A percentile compares a stretch with the other conserved stretches of the same genome.
These are phyloP conservation scores for Calocybe indica DNA, from an alignment of 768 basidiomycete species.

Conservation along the genomic window DNA sequence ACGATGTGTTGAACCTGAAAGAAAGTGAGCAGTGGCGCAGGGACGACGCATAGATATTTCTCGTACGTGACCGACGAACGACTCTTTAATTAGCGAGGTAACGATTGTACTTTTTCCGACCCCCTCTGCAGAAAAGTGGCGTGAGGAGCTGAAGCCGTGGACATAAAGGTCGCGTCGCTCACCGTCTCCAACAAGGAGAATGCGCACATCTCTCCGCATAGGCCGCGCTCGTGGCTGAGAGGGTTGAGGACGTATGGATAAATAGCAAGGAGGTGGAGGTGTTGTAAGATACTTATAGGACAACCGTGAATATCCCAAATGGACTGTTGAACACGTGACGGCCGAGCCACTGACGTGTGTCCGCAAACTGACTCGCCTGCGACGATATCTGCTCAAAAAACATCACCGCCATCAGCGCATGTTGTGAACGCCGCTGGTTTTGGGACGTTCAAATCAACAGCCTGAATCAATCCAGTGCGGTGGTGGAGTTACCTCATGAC, in stretches of 20 bases:
- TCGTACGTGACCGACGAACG: slow-evolving; percentile 81
- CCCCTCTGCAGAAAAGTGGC: slow-evolving; percentile 54
- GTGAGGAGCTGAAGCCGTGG: slow-evolving; percentile 10
- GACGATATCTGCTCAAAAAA: neutral
- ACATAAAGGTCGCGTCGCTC: slow-evolving; percentile 17
- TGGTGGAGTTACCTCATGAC: too few relatives aligned
- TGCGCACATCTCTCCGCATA: slow-evolving; percentile 92
- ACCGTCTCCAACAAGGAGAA: slow-evolving; percentile 94
- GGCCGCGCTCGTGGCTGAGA: slow-evolving; percentile 10
- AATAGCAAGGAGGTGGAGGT: slow-evolving; percentile 5
- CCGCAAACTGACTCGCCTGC: neutral
- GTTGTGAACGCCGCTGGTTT: too few relatives aligned
- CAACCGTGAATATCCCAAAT: slow-evolving; percentile 15
- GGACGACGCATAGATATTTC: neutral
- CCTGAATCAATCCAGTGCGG: too few relatives aligned
- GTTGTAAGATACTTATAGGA: slow-evolving; percentile 6
- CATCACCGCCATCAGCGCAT: neutral
- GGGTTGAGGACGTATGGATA: slow-evolving; percentile 4
- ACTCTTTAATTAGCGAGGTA: slow-evolving; percentile 94
- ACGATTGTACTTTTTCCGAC: slow-evolving; percentile 98
- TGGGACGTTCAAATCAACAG: too few relatives aligned
- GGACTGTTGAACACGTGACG: neutral
- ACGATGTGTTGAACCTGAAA: slow-evolving; percentile 87
- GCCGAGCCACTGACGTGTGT: neutral
- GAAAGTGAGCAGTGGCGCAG: slow-evolving; percentile 1